Conservation (phyloP, 2,329 filamentous ascomycete species). For the Hortaea sp. region DNA sequence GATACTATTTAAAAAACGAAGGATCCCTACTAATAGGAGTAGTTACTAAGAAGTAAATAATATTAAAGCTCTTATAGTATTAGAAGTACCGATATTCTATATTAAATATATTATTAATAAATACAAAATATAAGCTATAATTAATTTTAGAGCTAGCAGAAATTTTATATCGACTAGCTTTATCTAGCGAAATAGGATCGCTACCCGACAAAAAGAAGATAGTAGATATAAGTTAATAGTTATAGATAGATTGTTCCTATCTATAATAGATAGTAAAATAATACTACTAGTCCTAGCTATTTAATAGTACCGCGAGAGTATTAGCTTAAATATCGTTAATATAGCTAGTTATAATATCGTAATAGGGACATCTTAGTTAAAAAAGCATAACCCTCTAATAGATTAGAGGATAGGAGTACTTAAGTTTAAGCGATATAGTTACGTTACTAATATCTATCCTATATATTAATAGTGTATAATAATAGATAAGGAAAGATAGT, state of each 20-base stretch:
- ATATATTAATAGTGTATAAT: conserved; percentile 2
- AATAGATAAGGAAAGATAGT: conserved; percentile 8
- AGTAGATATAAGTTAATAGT: conserved; percentile 5
- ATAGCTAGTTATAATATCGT: conserved; percentile 9
- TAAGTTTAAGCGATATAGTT: conserved; percentile 6
- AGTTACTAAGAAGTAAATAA: not conserved
- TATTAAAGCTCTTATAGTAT: not conserved
- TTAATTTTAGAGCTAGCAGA: conserved; percentile 8
- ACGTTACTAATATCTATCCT: conserved; percentile 3
- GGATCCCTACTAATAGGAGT: not conserved
- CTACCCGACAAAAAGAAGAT: conserved; percentile 6
- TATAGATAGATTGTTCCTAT: conserved; percentile 7
- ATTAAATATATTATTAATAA: conserved; percentile 3
- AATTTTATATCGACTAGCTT: conserved; percentile 5
- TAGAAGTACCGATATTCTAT: conserved; percentile 4
- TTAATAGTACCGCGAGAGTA: conserved; percentile 6
- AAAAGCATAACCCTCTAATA: conserved; percentile 6
- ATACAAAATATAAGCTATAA: conserved; percentile 3
- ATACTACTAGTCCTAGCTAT: conserved; percentile 5
- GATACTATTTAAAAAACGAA: not conserved
- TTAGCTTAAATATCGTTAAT: conserved; percentile 6
- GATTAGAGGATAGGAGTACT: conserved; percentile 9
- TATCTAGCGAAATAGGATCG: conserved; percentile 4
- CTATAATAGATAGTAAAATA: conserved; percentile 6
- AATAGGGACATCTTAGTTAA: conserved; percentile 9